Evolutionary conservation across 768 basidiomycete genomes (phyloP), one percentile per base, ranked within the genome.

Genomic region (Porpolomopsis calyptriformis): DNA sequence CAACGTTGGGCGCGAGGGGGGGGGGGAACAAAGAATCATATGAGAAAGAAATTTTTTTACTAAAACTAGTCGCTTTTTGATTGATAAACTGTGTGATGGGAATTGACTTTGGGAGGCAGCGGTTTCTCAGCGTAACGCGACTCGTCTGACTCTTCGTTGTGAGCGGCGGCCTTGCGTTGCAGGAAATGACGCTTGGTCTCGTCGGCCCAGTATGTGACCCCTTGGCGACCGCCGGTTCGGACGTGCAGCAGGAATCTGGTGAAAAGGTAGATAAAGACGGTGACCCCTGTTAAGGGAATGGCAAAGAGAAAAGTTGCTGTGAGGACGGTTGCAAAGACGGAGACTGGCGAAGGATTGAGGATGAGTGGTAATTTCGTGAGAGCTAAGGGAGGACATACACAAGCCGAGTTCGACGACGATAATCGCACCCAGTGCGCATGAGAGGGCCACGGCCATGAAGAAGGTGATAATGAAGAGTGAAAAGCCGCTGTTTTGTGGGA

Each of bases 391-490:
- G 22, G 27, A 45, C 63, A 14, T 47, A 72, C 71, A 26, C 29
- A 65, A 56, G 20, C 54, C 48, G 12, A 65, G 47, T 19, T 65
- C 52, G 45, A 66, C 51, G 1, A 53, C 53, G 9, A 64, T 52
- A 43, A 64, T 64, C 22, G 48, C 57, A 16, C 65, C 52, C 27
- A 64, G 57, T 19, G 63, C 60, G 25, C 51, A 57, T 12, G 59
- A 54, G 23, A 73, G 34, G 16, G 67, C 70, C 38, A 71, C 25
- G 48, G 67, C 64, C 3, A 49, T 49, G 42, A 60, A 49, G 40
- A 64, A 63, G 29, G 60, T 53, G n/a, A 64, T 57, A 27, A 65
- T 48, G 36, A 60, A 60, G 41, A 73, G 55, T 4, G 71, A 53
- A 35, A 62, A 49, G 4, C 53, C 44, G 35, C 55, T 58, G 48